Evolutionary conservation across 176 grass and related monocot species (phyloP).

Genomic region (Musa acuminata): DNA sequence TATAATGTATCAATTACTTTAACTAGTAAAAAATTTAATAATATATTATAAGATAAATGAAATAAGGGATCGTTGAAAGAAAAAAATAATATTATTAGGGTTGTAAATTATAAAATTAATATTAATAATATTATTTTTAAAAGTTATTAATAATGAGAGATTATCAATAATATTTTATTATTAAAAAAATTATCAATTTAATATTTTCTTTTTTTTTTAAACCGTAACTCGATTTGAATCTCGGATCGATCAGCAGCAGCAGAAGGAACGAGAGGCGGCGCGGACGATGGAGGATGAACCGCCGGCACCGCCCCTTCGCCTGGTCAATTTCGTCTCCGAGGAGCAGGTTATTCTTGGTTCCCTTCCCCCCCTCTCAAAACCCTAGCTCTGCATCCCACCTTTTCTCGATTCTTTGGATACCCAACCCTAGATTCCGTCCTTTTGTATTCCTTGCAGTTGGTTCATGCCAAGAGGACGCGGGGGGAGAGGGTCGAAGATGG

Average conservation of each 20-base stretch:
- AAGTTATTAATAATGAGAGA: no score
- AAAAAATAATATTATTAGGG: no score
- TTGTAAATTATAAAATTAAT: no score
- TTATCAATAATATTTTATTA: no score
- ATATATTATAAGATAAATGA: no score
- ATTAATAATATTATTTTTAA: no score
- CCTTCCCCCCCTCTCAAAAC: slow-evolving; percentile 1
- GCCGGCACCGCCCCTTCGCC: slow-evolving; percentile 38
- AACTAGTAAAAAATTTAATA: no score
- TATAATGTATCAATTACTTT: no score
- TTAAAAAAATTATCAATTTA: no score
- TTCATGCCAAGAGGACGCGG: slow-evolving; percentile 69
- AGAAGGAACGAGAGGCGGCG: slow-evolving; percentile 23
- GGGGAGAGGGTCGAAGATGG: slow-evolving; percentile 88
- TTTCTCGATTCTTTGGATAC: background rate
- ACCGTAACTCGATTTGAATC: no score
- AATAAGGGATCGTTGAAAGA: no score
- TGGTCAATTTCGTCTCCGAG: slow-evolving; percentile 91
- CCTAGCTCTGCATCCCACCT: slow-evolving; percentile 10
- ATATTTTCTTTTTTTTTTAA: no score
- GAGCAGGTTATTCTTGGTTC: slow-evolving; percentile 46
- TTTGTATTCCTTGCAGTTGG: slow-evolving; percentile 34
- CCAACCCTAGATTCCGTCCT: background rate
- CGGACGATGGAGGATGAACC: slow-evolving; percentile 17
- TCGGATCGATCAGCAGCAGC: background rate